Evolutionary conservation across 2,329 filamentous ascomycete species (phyloP).

Genomic region (Ampelomyces quisqualis): DNA sequence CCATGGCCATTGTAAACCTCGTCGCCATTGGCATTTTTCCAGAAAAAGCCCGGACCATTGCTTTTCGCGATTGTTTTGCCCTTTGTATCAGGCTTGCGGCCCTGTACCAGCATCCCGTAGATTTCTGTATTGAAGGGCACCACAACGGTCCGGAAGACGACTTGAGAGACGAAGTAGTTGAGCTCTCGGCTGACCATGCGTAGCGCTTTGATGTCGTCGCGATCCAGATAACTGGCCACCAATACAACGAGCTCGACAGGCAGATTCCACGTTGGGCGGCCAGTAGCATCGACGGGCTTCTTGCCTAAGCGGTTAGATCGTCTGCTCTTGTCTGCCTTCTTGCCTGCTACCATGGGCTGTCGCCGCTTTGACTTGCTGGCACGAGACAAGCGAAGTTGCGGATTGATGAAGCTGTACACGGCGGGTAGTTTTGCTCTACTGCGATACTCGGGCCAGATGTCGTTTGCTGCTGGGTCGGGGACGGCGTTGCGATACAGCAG

Average conservation of each 20-base stretch:
- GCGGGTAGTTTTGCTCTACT: conserved; percentile 28
- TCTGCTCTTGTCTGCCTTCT: background rate
- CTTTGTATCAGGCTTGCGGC: conserved; percentile 38
- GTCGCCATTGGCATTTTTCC: conserved; percentile 48
- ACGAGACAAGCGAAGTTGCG: background rate
- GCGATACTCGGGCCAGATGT: conserved; percentile 41
- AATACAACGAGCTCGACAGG: conserved; percentile 64
- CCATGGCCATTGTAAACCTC: conserved; percentile 58
- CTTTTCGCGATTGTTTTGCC: conserved; percentile 38
- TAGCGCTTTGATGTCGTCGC: conserved; percentile 60
- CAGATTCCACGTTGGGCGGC: conserved; percentile 48
- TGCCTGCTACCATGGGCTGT: background rate
- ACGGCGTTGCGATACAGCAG: conserved; percentile 22
- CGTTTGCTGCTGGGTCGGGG: conserved; percentile 31
- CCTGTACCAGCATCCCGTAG: conserved; percentile 55
- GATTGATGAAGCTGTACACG: conserved; percentile 25
- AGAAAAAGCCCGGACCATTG: conserved; percentile 36
- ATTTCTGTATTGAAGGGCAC: conserved; percentile 67
- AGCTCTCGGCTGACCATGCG: conserved; percentile 63
- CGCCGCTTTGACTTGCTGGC: conserved; percentile 3
- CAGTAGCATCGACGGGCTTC: too few relatives aligned
- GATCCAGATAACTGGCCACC: conserved; percentile 58
- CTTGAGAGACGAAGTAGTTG: conserved; percentile 58
- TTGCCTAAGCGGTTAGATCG: too few relatives aligned
- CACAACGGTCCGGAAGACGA: conserved; percentile 63